Conservation (phyloP, 495 filamentous ascomycete species). For the Neurospora sp. region DNA sequence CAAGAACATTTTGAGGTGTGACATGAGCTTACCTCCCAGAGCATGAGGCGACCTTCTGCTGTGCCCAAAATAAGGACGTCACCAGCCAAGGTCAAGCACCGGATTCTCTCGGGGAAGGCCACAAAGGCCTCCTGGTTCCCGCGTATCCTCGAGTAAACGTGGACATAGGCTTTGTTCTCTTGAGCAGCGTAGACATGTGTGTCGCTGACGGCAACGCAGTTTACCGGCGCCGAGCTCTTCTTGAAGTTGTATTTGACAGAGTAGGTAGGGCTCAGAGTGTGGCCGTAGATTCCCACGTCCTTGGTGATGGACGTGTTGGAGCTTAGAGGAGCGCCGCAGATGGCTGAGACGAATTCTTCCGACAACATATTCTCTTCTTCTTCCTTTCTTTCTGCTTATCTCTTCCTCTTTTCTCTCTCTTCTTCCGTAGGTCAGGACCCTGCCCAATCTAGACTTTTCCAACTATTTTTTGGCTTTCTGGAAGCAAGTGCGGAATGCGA, state of each 20-base stretch:
- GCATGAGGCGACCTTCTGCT: conserved; percentile 69
- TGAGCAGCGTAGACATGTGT: conserved; percentile 88
- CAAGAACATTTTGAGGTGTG: not conserved
- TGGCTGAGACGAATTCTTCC: conserved; percentile 71
- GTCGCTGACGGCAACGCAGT: conserved; percentile 70
- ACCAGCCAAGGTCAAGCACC: conserved; percentile 51
- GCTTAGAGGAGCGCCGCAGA: conserved; percentile 51
- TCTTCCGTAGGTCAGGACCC: not conserved
- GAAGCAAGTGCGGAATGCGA: not conserved
- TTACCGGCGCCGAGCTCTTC: conserved; percentile 72
- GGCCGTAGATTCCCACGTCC: conserved; percentile 75
- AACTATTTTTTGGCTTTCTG: not conserved
- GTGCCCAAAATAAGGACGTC: conserved; percentile 78
- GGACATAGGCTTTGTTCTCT: conserved; percentile 78
- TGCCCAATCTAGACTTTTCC: not conserved
- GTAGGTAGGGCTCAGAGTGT: conserved; percentile 67
- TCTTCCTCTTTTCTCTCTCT: not conserved
- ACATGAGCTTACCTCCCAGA: conserved; percentile 70
- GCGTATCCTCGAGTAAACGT: conserved; percentile 77
- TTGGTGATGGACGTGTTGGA: conserved; percentile 56
- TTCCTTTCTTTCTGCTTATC: not conserved
- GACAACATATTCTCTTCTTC: conserved; percentile 52
- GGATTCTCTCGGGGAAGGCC: conserved; percentile 77
- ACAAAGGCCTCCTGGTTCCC: conserved; percentile 80
- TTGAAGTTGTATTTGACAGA: conserved; percentile 71